Base-by-base conservation (phyloP, 202 grass and related monocot genomes). In the Sporobolus alterniflorus region DNA sequence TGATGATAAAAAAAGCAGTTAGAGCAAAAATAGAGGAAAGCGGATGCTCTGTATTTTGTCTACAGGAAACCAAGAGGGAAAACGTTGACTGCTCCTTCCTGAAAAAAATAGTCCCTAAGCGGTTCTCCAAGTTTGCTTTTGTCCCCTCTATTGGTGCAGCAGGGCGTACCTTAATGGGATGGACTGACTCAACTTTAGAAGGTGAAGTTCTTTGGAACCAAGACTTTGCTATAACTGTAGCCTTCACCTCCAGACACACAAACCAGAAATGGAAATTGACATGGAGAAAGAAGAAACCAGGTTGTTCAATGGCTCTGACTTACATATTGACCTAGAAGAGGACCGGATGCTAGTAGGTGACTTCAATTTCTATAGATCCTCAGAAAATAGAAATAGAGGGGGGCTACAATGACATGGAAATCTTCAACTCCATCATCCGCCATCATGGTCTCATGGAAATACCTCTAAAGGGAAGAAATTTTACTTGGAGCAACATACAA, bases 181-280 rank as follows among this genome's bases (percentile, higher is more conserved):
- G 17, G 31, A 18, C 1, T 2, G 62, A 18, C 4, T 8, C 4
- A 1, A 0, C 18, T 0, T 64, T 34, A 20, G 0, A 9, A 2
- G 62, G 16, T 0, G 2, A 8, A 1, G 17, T 36, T 0, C 1
- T 8, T 0, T 1, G 18, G 2, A 8, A 7, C 6, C 3, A 33
- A 0, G 1, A 4, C 1, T 18, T 36, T 10, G 31, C 31, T 1
- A 3, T 64, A 8, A 10, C 17, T 0, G 13, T 63, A 2, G 1
- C 0, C 0, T 32, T 63, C 14, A 17, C 1, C 0, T 64, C 61
- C 0, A 8, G 0, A 3, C 29, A 9, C 2, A 33, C 18, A 34
- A 16, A 12, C 3, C 5, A 32, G 1, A 5, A 0, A 2, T 34
- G 30, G 30, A 17, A 1, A 0, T 3, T 64, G 0, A 7, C 9